A percentile compares a stretch with the other conserved stretches of the same genome.
Conservation (phyloP, 345 rosid species). For the Pseudoturritis turrita region DNA sequence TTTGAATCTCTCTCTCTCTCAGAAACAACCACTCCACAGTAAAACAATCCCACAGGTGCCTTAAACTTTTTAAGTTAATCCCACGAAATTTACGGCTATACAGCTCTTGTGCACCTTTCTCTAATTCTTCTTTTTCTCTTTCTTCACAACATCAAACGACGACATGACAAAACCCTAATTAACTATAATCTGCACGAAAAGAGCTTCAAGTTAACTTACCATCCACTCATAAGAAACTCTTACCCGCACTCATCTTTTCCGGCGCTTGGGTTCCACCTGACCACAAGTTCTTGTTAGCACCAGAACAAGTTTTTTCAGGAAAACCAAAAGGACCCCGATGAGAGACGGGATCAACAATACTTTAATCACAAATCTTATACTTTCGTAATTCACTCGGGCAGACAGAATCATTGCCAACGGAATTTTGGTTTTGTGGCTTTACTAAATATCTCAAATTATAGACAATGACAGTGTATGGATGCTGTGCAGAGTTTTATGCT, state of each 20-base stretch:
- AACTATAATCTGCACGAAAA: constrained; percentile 11
- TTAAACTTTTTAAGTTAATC: background rate
- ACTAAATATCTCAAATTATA: too few relatives aligned
- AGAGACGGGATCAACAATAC: background rate
- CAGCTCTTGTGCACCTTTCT: constrained; percentile 4
- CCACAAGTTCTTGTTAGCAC: background rate
- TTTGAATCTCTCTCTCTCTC: background rate
- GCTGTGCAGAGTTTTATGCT: too few relatives aligned
- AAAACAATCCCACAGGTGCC: background rate
- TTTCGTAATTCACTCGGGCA: too few relatives aligned
- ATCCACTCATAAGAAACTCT: background rate
- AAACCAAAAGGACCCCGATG: too few relatives aligned
- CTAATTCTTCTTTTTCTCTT: constrained; percentile 1
- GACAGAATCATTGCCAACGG: too few relatives aligned
- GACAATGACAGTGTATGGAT: too few relatives aligned
- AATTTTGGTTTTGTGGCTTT: too few relatives aligned
- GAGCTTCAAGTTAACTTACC: constrained; percentile 2
- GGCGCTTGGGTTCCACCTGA: constrained; percentile 29
- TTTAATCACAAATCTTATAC: too few relatives aligned
- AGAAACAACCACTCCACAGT: background rate
- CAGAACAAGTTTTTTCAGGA: background rate
- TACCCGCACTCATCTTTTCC: background rate
- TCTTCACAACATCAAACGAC: background rate
- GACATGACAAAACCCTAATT: background rate
- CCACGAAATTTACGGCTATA: constrained; percentile 6